phyloP scores from a whole-genome alignment of 768 basidiomycete genomes.

The Calocybe cyanea region DNA sequence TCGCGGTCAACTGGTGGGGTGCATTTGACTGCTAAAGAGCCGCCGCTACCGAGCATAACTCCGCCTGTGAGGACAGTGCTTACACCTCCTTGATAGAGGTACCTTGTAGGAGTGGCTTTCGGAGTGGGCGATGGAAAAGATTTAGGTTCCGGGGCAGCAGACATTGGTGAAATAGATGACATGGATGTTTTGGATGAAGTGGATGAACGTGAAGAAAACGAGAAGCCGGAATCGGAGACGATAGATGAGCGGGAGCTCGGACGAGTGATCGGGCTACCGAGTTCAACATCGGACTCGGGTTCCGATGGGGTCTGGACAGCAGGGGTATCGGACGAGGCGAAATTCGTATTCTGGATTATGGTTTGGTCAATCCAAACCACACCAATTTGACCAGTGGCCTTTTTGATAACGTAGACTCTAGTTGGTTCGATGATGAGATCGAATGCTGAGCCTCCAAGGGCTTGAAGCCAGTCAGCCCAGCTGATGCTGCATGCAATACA shows the following conservation, averaged over 20 bases:
- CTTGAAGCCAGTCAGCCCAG: conserved; percentile 35
- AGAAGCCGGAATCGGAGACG: conserved; percentile 22
- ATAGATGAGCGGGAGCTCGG: conserved; percentile 38
- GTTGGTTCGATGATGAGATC: conserved; percentile 29
- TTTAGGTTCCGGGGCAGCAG: background rate
- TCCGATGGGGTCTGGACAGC: conserved; percentile 13
- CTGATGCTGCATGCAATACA: conserved; percentile 28
- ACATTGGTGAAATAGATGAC: conserved; percentile 15
- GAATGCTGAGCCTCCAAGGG: conserved; percentile 25
- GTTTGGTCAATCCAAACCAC: conserved; percentile 23
- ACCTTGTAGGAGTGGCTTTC: conserved; percentile 26
- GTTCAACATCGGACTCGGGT: conserved; percentile 18
- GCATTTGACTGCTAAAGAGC: background rate
- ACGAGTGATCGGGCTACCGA: conserved; percentile 27
- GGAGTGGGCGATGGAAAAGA: conserved; percentile 8
- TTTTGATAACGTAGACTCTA: conserved; percentile 23
- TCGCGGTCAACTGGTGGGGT: too few species aligned
- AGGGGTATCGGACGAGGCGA: conserved; percentile 1
- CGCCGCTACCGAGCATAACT: conserved; percentile 40
- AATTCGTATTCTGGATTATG: background rate
- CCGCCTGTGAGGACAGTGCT: conserved; percentile 42
- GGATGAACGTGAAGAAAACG: conserved; percentile 25
- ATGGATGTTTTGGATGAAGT: conserved; percentile 26
- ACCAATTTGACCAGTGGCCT: conserved; percentile 21
- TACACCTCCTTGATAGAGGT: conserved; percentile 39